Evolutionary conservation across 2,329 filamentous ascomycete species (phyloP).

Genomic region (Tolypocladium tundrense): DNA sequence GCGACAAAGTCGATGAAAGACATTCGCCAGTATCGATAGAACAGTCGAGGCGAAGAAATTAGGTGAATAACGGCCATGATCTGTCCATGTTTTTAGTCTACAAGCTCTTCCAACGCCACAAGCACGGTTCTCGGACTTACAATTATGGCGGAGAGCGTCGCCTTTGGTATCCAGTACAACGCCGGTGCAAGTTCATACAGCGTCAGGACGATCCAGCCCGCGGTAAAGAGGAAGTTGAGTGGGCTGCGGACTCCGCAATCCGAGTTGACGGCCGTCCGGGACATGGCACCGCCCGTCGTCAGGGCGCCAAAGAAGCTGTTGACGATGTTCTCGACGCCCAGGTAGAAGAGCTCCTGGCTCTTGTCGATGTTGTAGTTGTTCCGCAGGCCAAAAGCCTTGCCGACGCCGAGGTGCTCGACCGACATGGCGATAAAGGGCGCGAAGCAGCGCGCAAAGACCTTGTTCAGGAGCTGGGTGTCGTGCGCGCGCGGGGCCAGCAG

Average conservation of each 20-base stretch:
- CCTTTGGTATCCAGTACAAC: constrained; percentile 59
- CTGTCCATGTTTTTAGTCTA: constrained; percentile 10
- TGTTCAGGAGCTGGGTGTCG: constrained; percentile 34
- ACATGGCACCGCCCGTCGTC: constrained; percentile 57
- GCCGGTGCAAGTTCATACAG: constrained; percentile 51
- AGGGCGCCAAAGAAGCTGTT: constrained; percentile 56
- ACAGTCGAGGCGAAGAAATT: constrained; percentile 45
- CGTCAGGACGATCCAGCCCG: constrained; percentile 49
- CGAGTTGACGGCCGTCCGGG: constrained; percentile 56
- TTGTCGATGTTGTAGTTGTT: constrained; percentile 55
- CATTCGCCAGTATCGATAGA: constrained; percentile 55
- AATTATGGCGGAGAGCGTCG: constrained; percentile 55
- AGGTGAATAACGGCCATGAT: constrained; percentile 55
- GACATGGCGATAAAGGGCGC: constrained; percentile 51
- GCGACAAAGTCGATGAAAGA: constrained; percentile 55
- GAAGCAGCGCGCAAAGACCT: constrained; percentile 43
- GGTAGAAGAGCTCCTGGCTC: constrained; percentile 55
- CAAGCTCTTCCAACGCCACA: background rate
- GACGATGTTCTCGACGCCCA: constrained; percentile 51
- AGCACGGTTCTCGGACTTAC: constrained; percentile 13
- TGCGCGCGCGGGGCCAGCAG: constrained; percentile 41
- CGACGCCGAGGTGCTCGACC: constrained; percentile 55
- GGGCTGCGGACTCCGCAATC: constrained; percentile 53
- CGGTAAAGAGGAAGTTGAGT: constrained; percentile 48
- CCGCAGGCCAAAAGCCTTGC: constrained; percentile 49